Evolutionary conservation across 352 stramenopile genomes (phyloP).

Genomic region (Aphanomyces euteiches): DNA sequence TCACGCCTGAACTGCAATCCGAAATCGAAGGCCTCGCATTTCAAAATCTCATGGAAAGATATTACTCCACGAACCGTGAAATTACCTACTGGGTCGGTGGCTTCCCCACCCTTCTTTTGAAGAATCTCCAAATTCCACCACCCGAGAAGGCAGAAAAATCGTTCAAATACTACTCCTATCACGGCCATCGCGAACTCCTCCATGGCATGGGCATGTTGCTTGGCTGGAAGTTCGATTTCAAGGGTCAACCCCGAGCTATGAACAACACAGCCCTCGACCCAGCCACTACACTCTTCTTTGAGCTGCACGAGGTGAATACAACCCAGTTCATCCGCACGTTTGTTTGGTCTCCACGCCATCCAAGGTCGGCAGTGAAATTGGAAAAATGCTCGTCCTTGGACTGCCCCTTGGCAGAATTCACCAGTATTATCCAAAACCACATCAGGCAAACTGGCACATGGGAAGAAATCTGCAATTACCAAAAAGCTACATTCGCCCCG

Average conservation of each 20-base stretch:
- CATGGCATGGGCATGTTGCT: constrained; percentile 76
- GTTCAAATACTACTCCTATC: constrained; percentile 80
- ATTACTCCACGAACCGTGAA: constrained; percentile 71
- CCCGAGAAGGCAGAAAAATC: constrained; percentile 38
- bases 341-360: constrained; percentile 67
- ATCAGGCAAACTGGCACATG: constrained; percentile 66
- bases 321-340: constrained; percentile 68
- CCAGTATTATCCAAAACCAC: constrained; percentile 62
- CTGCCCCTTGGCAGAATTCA: constrained; percentile 75
- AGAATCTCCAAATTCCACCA: constrained; percentile 50
- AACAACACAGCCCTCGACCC: constrained; percentile 65
- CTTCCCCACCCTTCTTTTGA: constrained; percentile 62
- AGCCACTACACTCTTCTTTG: constrained; percentile 78
- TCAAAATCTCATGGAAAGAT: constrained; percentile 81
- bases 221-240: constrained; percentile 70
- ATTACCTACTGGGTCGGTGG: constrained; percentile 83
- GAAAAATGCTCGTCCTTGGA: constrained; percentile 70
- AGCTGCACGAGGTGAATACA: constrained; percentile 54
- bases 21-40: constrained; percentile 69
- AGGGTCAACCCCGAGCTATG: constrained; percentile 57
- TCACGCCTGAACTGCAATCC: constrained; percentile 50
- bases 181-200: constrained; percentile 75
- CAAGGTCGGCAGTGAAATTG: constrained; percentile 63
- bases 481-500: constrained; percentile 25
- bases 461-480: constrained; percentile 79